Conservation (phyloP, 768 basidiomycete species). For the Epithele typhae region DNA sequence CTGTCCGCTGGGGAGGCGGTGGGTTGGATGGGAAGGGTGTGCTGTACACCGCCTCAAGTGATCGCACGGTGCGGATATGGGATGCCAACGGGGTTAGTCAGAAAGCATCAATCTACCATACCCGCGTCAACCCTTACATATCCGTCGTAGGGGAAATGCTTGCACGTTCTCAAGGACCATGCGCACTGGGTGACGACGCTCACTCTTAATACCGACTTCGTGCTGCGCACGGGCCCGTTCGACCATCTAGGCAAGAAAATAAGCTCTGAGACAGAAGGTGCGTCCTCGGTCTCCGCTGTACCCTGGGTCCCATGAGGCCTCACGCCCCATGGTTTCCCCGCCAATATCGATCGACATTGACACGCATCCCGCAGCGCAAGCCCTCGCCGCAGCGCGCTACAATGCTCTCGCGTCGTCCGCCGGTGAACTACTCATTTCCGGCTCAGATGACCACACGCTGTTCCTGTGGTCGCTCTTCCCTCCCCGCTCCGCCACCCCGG, state of each 20-base stretch:
- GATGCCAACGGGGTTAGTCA: conserved; percentile 70
- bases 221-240: conserved; percentile 91
- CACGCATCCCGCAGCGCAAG: conserved; percentile 53
- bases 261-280: conserved; percentile 79
- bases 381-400: conserved; percentile 74
- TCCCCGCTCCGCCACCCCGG: conserved; percentile 29
- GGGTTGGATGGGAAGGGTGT: conserved; percentile 61
- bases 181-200: conserved; percentile 99
- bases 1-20: conserved; percentile 94
- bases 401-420: conserved; percentile 53
- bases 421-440: conserved; percentile 88
- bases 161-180: conserved; percentile 88
- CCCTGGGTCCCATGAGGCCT: too few species aligned
- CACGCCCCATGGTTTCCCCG: too few species aligned
- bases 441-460: conserved; percentile 96
- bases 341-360: too few species aligned
- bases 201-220: conserved; percentile 91
- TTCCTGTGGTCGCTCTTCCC: conserved; percentile 92
- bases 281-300: conserved; percentile 15
- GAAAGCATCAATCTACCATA: too few species aligned
- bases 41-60: conserved; percentile 92
- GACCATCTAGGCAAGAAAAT: conserved; percentile 84
- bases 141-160: conserved; percentile 60
- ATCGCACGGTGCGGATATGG: conserved; percentile 94
- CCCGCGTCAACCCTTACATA: neutral